Base-by-base conservation (phyloP, 2,329 filamentous ascomycete genomes). In the Arthrobotrys sphaeroides region DNA sequence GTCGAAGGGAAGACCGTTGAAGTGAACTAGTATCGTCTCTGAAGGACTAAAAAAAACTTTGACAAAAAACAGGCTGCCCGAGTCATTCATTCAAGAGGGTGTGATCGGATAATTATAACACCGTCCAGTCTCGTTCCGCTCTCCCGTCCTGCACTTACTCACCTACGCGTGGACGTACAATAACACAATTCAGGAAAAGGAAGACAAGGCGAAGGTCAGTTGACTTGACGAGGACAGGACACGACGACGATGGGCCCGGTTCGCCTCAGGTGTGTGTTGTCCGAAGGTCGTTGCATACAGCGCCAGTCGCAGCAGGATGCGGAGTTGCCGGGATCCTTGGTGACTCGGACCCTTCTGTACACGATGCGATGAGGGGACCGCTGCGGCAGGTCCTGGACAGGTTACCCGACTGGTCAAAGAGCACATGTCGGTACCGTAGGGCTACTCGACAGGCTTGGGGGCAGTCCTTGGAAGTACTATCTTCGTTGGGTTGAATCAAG, bases 191-290 rank as follows among this genome's bases (percentile, higher is more conserved):
- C 62, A 57, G 20, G 61, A 33, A 45, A 42, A 26, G 26, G 3
- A 40, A 12, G 49, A 57, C 49, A 61, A 42, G 49, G 67, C 40
- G 38, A 20, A 36, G 24, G 67, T 72, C 67, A 72, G 55, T 57
- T 65, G 59, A 72, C 59, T 65, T 22, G 9, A 26, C 1, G 33
- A 65, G 16, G 57, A 72, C 67, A 65, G 16, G 57, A 72, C 67
- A 65, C n/a, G 12, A 47, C 49, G 18, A 55, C 12, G 2, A n/a
- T n/a, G n/a, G n/a, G 24, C 47, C n/a, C 40, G 43, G 59, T 42
- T 49, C 59, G 67, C 67, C 67, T 72, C 67, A 59, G 24, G 53
- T 49, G 49, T 72, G 67, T 42, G 67, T 72, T 72, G 67, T 72
- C 57, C 47, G n/a, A 28, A 51, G 47, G 38, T 64, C 20, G 20